Evolutionary conservation across 202 grass and related monocot species (phyloP).

Genomic region (Miscanthus sacchariflorus): DNA sequence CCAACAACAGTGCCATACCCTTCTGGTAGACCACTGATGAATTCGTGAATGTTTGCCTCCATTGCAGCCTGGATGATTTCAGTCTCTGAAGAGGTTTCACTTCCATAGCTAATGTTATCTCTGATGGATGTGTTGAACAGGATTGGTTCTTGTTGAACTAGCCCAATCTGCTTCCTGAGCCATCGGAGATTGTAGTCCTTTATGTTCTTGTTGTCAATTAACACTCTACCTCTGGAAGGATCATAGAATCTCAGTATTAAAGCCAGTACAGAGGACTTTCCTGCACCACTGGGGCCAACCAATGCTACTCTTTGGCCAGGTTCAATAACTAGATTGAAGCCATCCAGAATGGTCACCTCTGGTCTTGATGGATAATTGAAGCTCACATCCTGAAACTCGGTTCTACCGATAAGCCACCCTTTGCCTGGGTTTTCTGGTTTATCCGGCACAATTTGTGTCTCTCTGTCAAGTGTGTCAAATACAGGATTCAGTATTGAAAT

Average conservation of each 20-base stretch:
- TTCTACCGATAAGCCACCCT: slow-evolving; percentile 33
- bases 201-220: slow-evolving; percentile 55
- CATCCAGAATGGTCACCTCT: slow-evolving; percentile 54
- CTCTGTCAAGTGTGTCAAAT: slow-evolving; percentile 62
- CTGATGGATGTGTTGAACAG: slow-evolving; percentile 65
- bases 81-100: slow-evolving; percentile 51
- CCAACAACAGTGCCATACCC: slow-evolving; percentile 68
- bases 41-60: slow-evolving; percentile 67
- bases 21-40: slow-evolving; percentile 60
- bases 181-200: slow-evolving; percentile 64
- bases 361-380: slow-evolving; percentile 70
- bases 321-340: slow-evolving; percentile 57
- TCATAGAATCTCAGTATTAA: slow-evolving; percentile 71
- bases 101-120: slow-evolving; percentile 75
- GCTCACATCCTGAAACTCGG: slow-evolving; percentile 50
- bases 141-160: slow-evolving; percentile 79
- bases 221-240: slow-evolving; percentile 48
- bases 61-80: slow-evolving; percentile 63
- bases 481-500: slow-evolving; percentile 56
- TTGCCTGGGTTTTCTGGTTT: slow-evolving; percentile 41
- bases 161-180: slow-evolving; percentile 64
- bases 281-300: slow-evolving; percentile 70
- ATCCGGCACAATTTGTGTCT: slow-evolving; percentile 59
- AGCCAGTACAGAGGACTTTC: slow-evolving; percentile 66
- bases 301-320: slow-evolving; percentile 55